These are phyloP conservation scores for Bolboschoenus planiculmis DNA, from an alignment of 176 grass and related monocot genomes.

Conservation along the genomic window DNA sequence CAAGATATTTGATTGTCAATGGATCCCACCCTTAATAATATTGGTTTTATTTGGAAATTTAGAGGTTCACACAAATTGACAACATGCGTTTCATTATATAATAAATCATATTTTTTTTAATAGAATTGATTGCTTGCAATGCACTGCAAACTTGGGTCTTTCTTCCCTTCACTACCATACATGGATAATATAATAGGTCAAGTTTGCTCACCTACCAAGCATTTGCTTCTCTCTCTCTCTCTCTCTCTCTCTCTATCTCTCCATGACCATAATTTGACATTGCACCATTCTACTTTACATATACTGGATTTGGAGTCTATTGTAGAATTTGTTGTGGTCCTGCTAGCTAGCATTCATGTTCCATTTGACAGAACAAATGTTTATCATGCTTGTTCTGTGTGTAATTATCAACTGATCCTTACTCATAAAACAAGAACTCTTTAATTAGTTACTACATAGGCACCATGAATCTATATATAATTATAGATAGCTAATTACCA, in stretches of 20 bases:
- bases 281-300: background rate
- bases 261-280: background rate
- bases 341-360: background rate
- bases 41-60: background rate
- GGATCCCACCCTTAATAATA: background rate
- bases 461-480: background rate
- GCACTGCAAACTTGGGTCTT: background rate
- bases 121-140: constrained; percentile 10
- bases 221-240: background rate
- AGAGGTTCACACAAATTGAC: background rate
- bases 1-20: background rate
- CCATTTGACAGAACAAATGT: background rate
- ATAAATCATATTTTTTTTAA: background rate
- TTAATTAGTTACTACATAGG: background rate
- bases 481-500: background rate
- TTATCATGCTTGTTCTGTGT: background rate
- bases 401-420: background rate
- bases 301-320: background rate
- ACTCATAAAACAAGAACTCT: background rate
- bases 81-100: background rate
- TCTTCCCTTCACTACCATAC: background rate
- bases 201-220: constrained; percentile 3
- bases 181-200: background rate
- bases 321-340: background rate
- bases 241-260: background rate